Conservation (phyloP, 2,329 filamentous ascomycete genomes). For the Alternaria triticimaculans region DNA sequence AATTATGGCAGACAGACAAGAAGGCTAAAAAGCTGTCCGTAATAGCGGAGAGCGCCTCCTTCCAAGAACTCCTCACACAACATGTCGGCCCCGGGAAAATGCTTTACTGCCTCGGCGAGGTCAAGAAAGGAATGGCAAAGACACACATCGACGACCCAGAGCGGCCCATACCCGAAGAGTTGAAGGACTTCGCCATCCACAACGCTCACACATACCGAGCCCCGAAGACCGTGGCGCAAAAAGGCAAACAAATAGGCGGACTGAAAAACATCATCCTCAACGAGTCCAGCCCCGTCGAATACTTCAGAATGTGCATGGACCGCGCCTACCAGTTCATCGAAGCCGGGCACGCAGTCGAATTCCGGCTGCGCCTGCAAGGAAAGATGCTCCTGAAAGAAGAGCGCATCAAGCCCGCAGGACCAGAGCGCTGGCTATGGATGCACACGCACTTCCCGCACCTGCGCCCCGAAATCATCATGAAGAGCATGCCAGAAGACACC, state of each 20-base stretch:
- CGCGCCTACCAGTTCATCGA: conserved; percentile 35
- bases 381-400: conserved; percentile 3
- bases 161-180: not conserved
- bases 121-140: conserved; percentile 10
- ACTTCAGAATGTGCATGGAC: conserved; percentile 20
- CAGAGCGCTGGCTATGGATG: conserved; percentile 26
- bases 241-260: conserved; percentile 12
- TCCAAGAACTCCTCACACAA: conserved; percentile 27
- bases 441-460: conserved; percentile 38
- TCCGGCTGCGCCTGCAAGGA: conserved; percentile 19
- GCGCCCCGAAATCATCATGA: conserved; percentile 40
- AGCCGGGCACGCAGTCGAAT: conserved; percentile 29
- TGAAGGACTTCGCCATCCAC: conserved; percentile 18
- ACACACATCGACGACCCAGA: conserved; percentile 3
- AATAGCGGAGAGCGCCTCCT: conserved; percentile 20
- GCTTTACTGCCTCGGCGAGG: conserved; percentile 15
- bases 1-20: conserved; percentile 14
- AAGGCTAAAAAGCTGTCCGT: not conserved
- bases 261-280: conserved; percentile 29
- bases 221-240: not conserved
- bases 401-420: not conserved
- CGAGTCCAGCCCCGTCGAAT: conserved; percentile 15
- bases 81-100: conserved; percentile 30
- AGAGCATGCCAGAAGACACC: conserved; percentile 36
- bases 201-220: conserved; percentile 4